These are phyloP conservation scores for Lasiodiplodia gonubiensis DNA, from an alignment of 2,329 filamentous ascomycete species.

Conservation along the genomic window DNA sequence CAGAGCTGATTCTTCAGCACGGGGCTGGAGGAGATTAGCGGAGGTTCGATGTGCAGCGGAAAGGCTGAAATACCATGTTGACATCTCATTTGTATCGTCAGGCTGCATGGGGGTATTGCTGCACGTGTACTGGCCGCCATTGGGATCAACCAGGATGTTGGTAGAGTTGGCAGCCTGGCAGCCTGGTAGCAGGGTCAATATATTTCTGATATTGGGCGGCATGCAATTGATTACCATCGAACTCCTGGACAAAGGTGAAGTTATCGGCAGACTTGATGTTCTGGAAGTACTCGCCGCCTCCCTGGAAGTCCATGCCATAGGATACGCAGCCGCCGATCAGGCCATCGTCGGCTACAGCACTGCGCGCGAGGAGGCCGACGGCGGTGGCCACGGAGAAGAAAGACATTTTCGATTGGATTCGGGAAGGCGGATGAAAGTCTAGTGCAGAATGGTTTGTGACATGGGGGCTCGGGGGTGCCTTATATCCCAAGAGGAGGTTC, in stretches of 20 bases:
- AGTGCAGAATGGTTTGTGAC: neutral
- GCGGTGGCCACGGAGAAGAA: slow-evolving; percentile 25
- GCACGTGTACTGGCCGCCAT: slow-evolving; percentile 46
- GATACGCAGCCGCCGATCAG: slow-evolving; percentile 32
- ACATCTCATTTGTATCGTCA: slow-evolving; percentile 42
- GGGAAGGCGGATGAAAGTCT: neutral
- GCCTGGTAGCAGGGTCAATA: slow-evolving; percentile 32
- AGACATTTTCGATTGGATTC: neutral
- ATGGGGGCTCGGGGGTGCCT: neutral
- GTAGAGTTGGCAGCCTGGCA: slow-evolving; percentile 45
- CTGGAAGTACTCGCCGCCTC: slow-evolving; percentile 49
- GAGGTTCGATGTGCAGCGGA: neutral
- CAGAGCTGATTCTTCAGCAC: slow-evolving; percentile 44
- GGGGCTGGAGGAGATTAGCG: slow-evolving; percentile 34
- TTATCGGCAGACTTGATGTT: slow-evolving; percentile 46
- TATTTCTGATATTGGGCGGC: neutral
- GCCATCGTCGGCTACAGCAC: slow-evolving; percentile 25
- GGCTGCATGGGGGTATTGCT: slow-evolving; percentile 45
- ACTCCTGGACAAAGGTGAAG: slow-evolving; percentile 51
- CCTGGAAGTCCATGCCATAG: slow-evolving; percentile 47
- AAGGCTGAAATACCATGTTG: slow-evolving; percentile 39
- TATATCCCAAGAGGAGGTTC: neutral
- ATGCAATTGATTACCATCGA: slow-evolving; percentile 36
- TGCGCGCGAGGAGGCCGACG: slow-evolving; percentile 31
- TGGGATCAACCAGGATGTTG: slow-evolving; percentile 49